phyloP scores from a whole-genome alignment of 75 land plant genomes.

The Cunninghamia lanceolata region DNA sequence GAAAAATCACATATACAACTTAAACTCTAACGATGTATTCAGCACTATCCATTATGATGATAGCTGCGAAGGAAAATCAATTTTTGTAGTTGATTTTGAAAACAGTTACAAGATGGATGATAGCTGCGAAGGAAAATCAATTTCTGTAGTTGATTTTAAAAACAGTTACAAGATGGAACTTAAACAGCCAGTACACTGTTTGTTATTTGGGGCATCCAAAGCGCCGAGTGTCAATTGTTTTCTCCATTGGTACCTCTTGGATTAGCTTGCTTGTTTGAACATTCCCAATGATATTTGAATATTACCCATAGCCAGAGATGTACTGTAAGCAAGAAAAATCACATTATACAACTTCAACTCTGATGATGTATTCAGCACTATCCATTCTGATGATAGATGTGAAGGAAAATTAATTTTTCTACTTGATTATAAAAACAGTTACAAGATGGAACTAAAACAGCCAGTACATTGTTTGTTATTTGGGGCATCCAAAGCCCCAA shows the following conservation, averaged over 20 bases:
- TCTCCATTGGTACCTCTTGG: background rate
- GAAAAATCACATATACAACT: background rate
- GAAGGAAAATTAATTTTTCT: background rate
- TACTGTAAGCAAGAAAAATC: background rate
- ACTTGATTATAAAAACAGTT: background rate
- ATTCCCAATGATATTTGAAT: background rate
- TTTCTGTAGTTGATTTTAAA: background rate
- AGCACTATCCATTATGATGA: background rate
- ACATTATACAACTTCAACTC: background rate
- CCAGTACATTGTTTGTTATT: too few species aligned
- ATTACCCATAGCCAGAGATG: too few species aligned
- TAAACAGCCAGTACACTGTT: too few species aligned
- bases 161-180: background rate
- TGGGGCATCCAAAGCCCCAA: too few species aligned
- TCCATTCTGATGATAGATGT: background rate
- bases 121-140: background rate
- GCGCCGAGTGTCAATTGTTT: background rate
- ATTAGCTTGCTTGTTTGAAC: background rate
- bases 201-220: too few species aligned
- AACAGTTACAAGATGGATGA: background rate
- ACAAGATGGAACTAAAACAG: too few species aligned
- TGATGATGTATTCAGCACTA: background rate
- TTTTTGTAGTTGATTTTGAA: background rate
- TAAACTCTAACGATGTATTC: too few species aligned
- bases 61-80: background rate